A percentile compares a stretch with the other conserved stretches of the same genome.
Conservation (phyloP, 1,284 basidiomycete genomes). For the Ceratobasidium sp. region DNA sequence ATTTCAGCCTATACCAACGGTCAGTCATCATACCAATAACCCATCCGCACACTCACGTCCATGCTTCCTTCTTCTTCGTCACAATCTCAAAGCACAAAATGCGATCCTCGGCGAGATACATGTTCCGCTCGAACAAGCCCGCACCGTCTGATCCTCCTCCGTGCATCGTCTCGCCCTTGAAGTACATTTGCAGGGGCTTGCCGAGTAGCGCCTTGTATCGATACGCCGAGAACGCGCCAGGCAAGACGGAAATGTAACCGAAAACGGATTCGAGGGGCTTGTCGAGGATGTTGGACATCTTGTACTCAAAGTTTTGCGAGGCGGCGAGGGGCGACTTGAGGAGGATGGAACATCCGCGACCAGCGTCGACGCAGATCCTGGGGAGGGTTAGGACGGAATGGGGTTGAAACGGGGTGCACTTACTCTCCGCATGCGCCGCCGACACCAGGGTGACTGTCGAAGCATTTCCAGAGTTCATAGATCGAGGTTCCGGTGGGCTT, state of each 20-base stretch:
- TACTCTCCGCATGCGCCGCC: conserved; percentile 95
- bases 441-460: conserved; percentile 87
- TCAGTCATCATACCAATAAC: conserved; percentile 32
- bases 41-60: conserved; percentile 63
- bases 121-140: conserved; percentile 67
- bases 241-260: conserved; percentile 85
- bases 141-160: conserved; percentile 61
- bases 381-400: neutral
- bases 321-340: conserved; percentile 87
- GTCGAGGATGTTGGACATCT: conserved; percentile 92
- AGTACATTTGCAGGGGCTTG: conserved; percentile 22
- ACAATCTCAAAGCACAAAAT: conserved; percentile 98
- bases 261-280: conserved; percentile 93
- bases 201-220: conserved; percentile 58
- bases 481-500: conserved; percentile 93
- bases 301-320: conserved; percentile 92
- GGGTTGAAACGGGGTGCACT: conserved; percentile 46
- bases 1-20: conserved; percentile 66
- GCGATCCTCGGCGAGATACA: conserved; percentile 81
- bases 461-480: conserved; percentile 96
- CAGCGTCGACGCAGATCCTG: conserved; percentile 85
- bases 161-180: conserved; percentile 81
- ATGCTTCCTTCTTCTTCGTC: conserved; percentile 84
- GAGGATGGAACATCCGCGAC: conserved; percentile 77
- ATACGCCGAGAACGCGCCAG: conserved; percentile 91